Evolutionary conservation across 1,284 basidiomycete genomes (phyloP).

Genomic region (Pholiota adiposa): DNA sequence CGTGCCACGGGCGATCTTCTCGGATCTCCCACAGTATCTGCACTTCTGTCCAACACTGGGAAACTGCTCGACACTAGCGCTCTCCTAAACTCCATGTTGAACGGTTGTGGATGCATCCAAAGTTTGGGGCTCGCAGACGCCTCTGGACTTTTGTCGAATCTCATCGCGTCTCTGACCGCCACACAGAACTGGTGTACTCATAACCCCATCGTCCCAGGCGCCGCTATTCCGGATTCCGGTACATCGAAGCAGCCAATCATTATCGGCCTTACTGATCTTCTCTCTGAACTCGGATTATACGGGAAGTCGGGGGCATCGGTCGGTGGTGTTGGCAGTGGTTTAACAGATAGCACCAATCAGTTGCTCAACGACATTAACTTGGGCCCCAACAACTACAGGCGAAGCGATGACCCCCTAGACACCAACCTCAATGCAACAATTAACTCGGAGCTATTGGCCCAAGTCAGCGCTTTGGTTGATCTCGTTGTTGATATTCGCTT

Average conservation of each 20-base stretch:
- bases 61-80: slow-evolving; percentile 16
- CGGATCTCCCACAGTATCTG: slow-evolving; percentile 19
- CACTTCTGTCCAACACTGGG: slow-evolving; percentile 21
- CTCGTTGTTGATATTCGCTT: slow-evolving; percentile 22
- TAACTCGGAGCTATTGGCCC: slow-evolving; percentile 16
- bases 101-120: slow-evolving; percentile 22
- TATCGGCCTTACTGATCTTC: slow-evolving; percentile 8
- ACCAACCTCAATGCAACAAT: slow-evolving; percentile 7
- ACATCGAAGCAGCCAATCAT: slow-evolving; percentile 3
- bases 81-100: slow-evolving; percentile 16
- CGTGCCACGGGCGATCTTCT: slow-evolving; percentile 13
- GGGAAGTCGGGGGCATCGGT: neutral
- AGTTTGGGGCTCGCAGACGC: slow-evolving; percentile 19
- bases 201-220: slow-evolving; percentile 14
- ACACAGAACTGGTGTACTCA: slow-evolving; percentile 21
- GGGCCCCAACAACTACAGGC: slow-evolving; percentile 1
- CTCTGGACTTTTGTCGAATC: slow-evolving; percentile 15
- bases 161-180: slow-evolving; percentile 18
- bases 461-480: slow-evolving; percentile 22
- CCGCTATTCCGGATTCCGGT: slow-evolving; percentile 10
- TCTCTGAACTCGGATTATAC: slow-evolving; percentile 3
- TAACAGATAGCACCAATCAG: neutral
- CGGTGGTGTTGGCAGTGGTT: neutral
- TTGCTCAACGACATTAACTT: slow-evolving; percentile 2
- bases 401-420: neutral